These are phyloP conservation scores for Pleurotus platypus DNA, from an alignment of 768 basidiomycete genomes.

Conservation along the genomic window DNA sequence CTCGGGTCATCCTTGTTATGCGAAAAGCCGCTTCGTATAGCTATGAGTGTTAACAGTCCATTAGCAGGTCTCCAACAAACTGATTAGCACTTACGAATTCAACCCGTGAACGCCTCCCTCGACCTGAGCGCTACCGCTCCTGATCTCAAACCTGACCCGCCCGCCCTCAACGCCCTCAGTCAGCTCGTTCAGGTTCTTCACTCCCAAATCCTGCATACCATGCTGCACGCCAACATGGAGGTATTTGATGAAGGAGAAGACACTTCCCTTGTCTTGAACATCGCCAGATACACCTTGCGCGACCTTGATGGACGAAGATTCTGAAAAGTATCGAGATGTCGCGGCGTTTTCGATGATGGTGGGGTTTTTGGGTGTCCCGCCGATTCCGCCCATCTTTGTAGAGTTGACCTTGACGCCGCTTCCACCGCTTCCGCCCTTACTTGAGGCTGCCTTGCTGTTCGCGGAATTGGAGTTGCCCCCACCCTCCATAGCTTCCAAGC, in stretches of 20 bases:
- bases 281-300: conserved; percentile 96
- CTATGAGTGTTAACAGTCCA: conserved; percentile 14
- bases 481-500: conserved; percentile 89
- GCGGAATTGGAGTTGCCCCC: conserved; percentile 44
- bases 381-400: conserved; percentile 32
- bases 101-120: conserved; percentile 96
- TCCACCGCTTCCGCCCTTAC: conserved; percentile 37
- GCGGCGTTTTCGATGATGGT: conserved; percentile 83
- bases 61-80: conserved; percentile 27
- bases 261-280: conserved; percentile 95
- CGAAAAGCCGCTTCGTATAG: conserved; percentile 37
- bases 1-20: conserved; percentile 4
- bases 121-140: conserved; percentile 92
- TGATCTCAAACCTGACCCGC: conserved; percentile 81
- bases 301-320: conserved; percentile 90
- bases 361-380: conserved; percentile 43
- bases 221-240: conserved; percentile 83
- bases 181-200: conserved; percentile 62
- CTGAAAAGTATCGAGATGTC: conserved; percentile 93
- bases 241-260: conserved; percentile 90
- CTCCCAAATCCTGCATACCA: conserved; percentile 91
- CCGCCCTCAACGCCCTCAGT: conserved; percentile 64
- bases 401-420: conserved; percentile 9
- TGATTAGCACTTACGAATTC: conserved; percentile 61
- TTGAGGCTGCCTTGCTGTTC: conserved; percentile 21